phyloP scores from a whole-genome alignment of 306 rosid species.

The Castanopsis chinensis region DNA sequence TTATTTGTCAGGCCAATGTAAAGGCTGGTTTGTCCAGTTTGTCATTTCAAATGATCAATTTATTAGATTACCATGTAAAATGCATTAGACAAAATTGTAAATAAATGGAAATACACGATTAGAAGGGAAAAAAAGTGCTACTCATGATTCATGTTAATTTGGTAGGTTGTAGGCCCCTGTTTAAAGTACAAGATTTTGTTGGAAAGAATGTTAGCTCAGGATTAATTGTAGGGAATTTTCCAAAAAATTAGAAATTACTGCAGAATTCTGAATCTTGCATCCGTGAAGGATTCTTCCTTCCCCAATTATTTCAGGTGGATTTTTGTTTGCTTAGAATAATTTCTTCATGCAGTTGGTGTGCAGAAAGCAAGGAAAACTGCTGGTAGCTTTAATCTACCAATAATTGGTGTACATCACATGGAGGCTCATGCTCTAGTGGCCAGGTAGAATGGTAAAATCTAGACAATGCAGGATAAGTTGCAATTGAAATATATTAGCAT shows the following conservation, averaged over 20 bases:
- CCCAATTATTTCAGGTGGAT: conserved; percentile 2
- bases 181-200: background rate
- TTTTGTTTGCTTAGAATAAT: conserved; percentile 18
- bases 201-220: background rate
- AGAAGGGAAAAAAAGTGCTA: background rate
- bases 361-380: conserved; percentile 78
- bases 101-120: background rate
- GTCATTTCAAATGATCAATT: background rate
- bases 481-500: conserved; percentile 3
- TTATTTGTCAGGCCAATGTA: background rate
- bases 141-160: background rate
- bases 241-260: background rate
- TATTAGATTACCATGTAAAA: background rate
- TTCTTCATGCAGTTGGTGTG: conserved; percentile 73
- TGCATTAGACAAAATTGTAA: background rate
- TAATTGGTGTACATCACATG: conserved; percentile 94
- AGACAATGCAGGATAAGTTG: background rate
- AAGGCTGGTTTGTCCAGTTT: background rate
- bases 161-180: background rate
- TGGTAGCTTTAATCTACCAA: conserved; percentile 61
- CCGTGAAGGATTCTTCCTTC: conserved; percentile 4
- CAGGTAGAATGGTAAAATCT: conserved; percentile 47
- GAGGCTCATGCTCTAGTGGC: conserved; percentile 99
- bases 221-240: background rate
- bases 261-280: background rate